Evolutionary conservation across 495 filamentous ascomycete species (phyloP).

Genomic region (Aspergillus bridgeri): DNA sequence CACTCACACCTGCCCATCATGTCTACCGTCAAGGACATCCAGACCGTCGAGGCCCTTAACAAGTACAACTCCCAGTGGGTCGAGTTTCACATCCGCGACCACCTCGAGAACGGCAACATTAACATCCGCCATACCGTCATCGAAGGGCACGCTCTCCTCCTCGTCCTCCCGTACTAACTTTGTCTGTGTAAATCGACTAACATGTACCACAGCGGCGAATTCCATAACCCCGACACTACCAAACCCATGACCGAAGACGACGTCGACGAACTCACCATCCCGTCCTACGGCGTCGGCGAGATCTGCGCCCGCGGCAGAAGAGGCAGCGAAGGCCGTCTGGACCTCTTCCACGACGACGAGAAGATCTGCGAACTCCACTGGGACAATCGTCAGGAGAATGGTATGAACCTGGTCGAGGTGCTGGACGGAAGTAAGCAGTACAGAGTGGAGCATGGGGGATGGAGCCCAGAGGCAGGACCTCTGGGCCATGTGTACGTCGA

Average conservation of each 20-base stretch:
- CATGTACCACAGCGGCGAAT: conserved; percentile 26
- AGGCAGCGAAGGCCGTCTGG: conserved; percentile 38
- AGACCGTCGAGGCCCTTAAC: neutral
- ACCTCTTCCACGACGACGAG: conserved; percentile 33
- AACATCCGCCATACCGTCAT: conserved; percentile 32
- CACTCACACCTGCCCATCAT: neutral
- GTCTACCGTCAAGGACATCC: neutral
- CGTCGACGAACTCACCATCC: conserved; percentile 34
- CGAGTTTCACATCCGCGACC: conserved; percentile 38
- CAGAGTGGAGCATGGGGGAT: conserved; percentile 33
- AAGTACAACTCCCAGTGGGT: conserved; percentile 30
- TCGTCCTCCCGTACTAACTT: neutral
- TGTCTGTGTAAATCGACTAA: conserved; percentile 4
- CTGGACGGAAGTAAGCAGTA: conserved; percentile 30
- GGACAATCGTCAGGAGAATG: conserved; percentile 32
- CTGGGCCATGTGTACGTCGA: conserved; percentile 40
- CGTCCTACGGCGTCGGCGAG: conserved; percentile 33
- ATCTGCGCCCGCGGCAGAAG: conserved; percentile 33
- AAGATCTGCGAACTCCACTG: conserved; percentile 44
- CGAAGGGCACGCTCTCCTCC: conserved; percentile 22
- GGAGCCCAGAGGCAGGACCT: conserved; percentile 35
- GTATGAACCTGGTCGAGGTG: conserved; percentile 30
- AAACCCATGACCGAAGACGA: conserved; percentile 34
- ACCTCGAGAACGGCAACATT: conserved; percentile 30
- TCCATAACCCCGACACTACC: conserved; percentile 27